Evolutionary conservation across 139 green algal genomes (phyloP).

Genomic region (Ettlia oleoabundans): DNA sequence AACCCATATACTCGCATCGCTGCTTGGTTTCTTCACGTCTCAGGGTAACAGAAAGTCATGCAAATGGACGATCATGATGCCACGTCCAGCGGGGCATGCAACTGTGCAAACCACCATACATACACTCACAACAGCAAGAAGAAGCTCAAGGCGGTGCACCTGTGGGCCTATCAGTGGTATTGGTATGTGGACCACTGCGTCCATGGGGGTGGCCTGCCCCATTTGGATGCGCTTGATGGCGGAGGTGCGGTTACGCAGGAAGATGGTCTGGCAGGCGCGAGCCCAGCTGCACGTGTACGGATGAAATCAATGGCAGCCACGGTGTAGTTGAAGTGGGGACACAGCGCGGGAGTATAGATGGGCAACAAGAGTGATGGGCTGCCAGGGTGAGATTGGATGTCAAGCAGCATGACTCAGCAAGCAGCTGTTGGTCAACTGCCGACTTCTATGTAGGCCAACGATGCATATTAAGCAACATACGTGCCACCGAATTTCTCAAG

Average conservation of each 20-base stretch:
- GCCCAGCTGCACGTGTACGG: conserved; percentile 38
- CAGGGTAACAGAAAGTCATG: too few relatives aligned
- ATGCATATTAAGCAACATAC: too few relatives aligned
- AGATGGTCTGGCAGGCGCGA: conserved; percentile 39
- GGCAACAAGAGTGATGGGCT: neutral
- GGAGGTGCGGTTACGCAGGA: conserved; percentile 45
- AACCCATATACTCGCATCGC: too few relatives aligned
- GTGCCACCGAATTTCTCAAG: neutral
- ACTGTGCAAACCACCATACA: too few relatives aligned
- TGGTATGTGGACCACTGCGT: neutral
- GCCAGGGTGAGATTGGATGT: neutral
- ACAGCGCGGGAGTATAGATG: neutral
- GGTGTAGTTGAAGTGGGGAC: too few relatives aligned
- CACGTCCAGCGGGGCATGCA: too few relatives aligned
- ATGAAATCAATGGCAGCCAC: neutral
- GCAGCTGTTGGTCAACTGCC: too few relatives aligned
- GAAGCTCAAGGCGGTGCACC: too few relatives aligned
- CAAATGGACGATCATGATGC: too few relatives aligned
- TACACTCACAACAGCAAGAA: too few relatives aligned
- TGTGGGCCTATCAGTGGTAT: conserved; percentile 8
- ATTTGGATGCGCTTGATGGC: conserved; percentile 1
- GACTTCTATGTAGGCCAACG: too few relatives aligned
- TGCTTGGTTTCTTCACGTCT: too few relatives aligned
- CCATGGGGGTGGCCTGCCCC: neutral
- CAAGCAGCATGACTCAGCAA: neutral